These are phyloP conservation scores for Termitomyces sp. DNA, from an alignment of 768 basidiomycete genomes.

Conservation along the genomic window DNA sequence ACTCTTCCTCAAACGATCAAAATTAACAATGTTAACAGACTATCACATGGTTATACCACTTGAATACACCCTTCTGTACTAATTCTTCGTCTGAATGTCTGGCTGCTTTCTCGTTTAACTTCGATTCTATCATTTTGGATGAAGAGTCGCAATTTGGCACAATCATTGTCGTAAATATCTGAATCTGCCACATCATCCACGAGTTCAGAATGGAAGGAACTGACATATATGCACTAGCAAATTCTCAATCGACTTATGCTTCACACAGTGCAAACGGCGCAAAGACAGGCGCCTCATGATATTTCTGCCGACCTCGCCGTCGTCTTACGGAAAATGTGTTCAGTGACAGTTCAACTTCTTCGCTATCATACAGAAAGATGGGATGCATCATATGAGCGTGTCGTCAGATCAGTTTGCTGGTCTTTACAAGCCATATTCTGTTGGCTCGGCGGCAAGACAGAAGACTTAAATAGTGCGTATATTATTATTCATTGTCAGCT, in stretches of 20 bases:
- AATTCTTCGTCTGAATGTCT: not conserved
- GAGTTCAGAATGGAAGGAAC: not conserved
- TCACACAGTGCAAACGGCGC: constrained; percentile 4
- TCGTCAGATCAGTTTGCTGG: constrained; percentile 20
- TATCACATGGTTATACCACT: constrained; percentile 48
- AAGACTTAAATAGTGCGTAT: constrained; percentile 21
- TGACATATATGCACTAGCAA: constrained; percentile 17
- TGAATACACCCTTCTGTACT: constrained; percentile 21
- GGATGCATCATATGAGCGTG: constrained; percentile 9
- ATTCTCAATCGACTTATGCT: constrained; percentile 20
- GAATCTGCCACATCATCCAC: not conserved
- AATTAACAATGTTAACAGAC: constrained; percentile 31
- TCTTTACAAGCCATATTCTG: constrained; percentile 28
- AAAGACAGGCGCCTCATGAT: not conserved
- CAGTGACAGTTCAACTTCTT: constrained; percentile 21
- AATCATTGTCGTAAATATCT: constrained; percentile 11
- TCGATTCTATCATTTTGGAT: constrained; percentile 1
- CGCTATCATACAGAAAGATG: constrained; percentile 14
- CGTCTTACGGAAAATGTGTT: constrained; percentile 27
- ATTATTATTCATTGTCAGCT: not conserved
- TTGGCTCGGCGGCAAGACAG: constrained; percentile 16
- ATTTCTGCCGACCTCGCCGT: constrained; percentile 13
- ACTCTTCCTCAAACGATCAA: not conserved
- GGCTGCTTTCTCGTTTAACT: not conserved
- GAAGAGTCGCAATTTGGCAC: not conserved